Evolutionary conservation across 768 basidiomycete species (phyloP).

Genomic region (Cystofilobasidium ferigula): DNA sequence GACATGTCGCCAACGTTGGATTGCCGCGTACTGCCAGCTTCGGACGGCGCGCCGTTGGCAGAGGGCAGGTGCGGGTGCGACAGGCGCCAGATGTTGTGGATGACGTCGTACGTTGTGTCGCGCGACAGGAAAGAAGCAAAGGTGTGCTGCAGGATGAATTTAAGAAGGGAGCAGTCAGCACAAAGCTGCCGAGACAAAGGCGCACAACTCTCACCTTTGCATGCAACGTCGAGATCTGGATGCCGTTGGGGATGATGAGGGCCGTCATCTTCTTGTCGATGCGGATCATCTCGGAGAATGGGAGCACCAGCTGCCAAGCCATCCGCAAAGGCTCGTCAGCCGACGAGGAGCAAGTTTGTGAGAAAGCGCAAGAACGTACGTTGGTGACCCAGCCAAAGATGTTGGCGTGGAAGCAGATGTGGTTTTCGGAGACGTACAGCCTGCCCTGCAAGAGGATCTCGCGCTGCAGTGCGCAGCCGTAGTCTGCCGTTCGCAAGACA

Average conservation of each 20-base stretch:
- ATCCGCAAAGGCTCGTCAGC: no score
- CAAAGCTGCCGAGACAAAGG: no score
- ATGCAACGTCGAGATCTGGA: conserved; percentile 71
- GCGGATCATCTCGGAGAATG: conserved; percentile 71
- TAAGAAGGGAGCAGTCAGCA: background rate
- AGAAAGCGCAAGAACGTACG: no score
- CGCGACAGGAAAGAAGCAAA: conserved; percentile 94
- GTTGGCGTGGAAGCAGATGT: conserved; percentile 98
- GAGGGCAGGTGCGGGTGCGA: conserved; percentile 55
- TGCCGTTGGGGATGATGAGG: conserved; percentile 92
- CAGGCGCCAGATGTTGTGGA: conserved; percentile 88
- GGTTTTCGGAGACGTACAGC: conserved; percentile 94
- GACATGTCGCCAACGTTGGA: background rate
- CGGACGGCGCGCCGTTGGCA: conserved; percentile 5
- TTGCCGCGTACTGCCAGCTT: background rate
- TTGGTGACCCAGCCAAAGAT: conserved; percentile 99
- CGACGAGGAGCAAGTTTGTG: no score
- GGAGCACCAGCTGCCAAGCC: conserved; percentile 61
- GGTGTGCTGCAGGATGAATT: conserved; percentile 57
- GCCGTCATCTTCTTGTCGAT: conserved; percentile 98
- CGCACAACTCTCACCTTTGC: conserved; percentile 40
- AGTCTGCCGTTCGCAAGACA: conserved; percentile 50
- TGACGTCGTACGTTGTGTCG: conserved; percentile 91
- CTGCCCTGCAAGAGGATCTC: conserved; percentile 95
- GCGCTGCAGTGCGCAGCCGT: conserved; percentile 90